Evolutionary conservation across 257 asterid genomes (phyloP), one percentile per base, ranked within the genome.

Genomic region (Echium plantagineum): DNA sequence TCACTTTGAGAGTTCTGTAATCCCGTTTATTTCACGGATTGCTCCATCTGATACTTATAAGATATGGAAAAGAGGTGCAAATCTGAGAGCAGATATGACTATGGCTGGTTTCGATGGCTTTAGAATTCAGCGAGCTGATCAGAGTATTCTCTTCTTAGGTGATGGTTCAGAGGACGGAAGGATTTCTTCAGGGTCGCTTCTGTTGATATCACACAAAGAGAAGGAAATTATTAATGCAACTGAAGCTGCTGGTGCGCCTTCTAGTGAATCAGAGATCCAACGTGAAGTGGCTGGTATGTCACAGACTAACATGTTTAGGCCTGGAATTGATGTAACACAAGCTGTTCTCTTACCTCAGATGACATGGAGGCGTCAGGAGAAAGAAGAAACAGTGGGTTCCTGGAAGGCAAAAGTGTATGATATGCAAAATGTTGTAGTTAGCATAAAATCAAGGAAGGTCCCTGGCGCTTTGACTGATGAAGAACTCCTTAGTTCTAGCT

Each of bases 31-130:
- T 53, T 53, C 57, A 53, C 21, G 57, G 26, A 53, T 53, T 10
- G 57, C 57, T 1, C 57, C 57, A 0, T 53, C 57, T n/a, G 57
- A 53, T 18, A 53, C 57, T n/a, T 53, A 53, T 21, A 53, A 53
- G 26, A 53, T 53, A 53, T 53, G 57, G 57, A 53, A 53, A 18
- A 18, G 24, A n/a, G 57, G 57, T 53, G 57, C 21, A 21, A 53
- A 53, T 53, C 26, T 53, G 26, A 18, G 57, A n/a, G 57, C 57
- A 53, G 57, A 53, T n/a, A 53, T 53, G 57, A 53, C 57, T 53
- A 5, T 53, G 26, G 57, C 57, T 53, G 57, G 57, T 53, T 53
- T 53, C 4, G 57, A 53, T 53, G 57, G 57, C 24, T 53, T 53
- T 53, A 53, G 22, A 18, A 53, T 53, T 53, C 21, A 53, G 26